Percentiles rank a stretch among this genome's conserved stretches.
Conservation (phyloP, 148 eudicot genomes). For the Rheum nobile region DNA sequence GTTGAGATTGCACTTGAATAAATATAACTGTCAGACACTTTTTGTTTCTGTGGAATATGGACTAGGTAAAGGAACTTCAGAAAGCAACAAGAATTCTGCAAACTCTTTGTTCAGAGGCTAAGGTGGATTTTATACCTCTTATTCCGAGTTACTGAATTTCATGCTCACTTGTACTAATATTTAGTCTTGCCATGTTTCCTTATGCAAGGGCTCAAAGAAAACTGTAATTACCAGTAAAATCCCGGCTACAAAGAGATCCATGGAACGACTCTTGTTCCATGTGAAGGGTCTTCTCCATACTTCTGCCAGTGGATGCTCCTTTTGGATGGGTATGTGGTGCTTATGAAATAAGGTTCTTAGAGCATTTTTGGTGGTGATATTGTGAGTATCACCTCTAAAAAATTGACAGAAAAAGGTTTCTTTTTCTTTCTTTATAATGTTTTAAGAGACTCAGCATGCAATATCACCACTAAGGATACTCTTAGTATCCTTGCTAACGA, state of each 20-base stretch:
- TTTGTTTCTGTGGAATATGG: neutral
- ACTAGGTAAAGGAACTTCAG: conserved; percentile 50
- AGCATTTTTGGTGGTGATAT: too few species aligned
- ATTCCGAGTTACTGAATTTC: neutral
- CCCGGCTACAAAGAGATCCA: conserved; percentile 53
- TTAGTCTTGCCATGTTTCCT: neutral
- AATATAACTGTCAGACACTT: neutral
- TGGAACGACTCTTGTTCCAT: conserved; percentile 50
- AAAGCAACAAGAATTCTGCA: conserved; percentile 56
- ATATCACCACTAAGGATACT: too few species aligned
- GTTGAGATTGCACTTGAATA: neutral
- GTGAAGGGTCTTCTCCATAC: conserved; percentile 52
- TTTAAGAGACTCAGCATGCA: too few species aligned
- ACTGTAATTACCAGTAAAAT: conserved; percentile 41
- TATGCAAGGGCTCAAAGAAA: conserved; percentile 41
- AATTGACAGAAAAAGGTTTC: too few species aligned
- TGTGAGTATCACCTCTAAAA: too few species aligned
- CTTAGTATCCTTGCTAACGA: too few species aligned
- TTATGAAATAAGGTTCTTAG: neutral
- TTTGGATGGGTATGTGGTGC: conserved; percentile 40
- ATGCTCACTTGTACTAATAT: neutral
- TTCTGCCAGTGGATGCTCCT: conserved; percentile 33
- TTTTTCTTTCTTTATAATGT: too few species aligned
- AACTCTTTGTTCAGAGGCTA: conserved; percentile 53
- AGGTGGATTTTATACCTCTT: conserved; percentile 19